These are phyloP conservation scores for Colletotrichum tropicale DNA, from an alignment of 2,329 filamentous ascomycete species.

Conservation along the genomic window DNA sequence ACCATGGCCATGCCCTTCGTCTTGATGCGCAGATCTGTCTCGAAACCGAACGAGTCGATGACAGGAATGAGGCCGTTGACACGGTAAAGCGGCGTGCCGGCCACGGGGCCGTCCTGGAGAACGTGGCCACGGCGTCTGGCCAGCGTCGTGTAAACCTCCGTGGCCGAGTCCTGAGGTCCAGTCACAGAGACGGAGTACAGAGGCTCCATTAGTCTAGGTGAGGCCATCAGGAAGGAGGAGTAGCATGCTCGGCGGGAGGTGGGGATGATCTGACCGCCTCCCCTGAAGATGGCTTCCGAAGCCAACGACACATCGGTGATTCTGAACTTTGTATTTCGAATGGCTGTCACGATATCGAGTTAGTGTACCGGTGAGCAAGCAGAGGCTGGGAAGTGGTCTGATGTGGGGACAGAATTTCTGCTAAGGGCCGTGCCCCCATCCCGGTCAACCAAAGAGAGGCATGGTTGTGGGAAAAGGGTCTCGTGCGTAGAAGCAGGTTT, in stretches of 20 bases:
- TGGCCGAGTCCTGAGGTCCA: constrained; percentile 86
- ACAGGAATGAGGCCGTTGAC: constrained; percentile 92
- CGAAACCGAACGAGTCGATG: constrained; percentile 97
- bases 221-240: constrained; percentile 95
- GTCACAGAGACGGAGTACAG: constrained; percentile 93
- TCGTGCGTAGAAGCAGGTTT: constrained; percentile 17
- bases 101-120: constrained; percentile 89
- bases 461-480: background rate
- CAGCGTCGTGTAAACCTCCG: constrained; percentile 89
- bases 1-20: constrained; percentile 92
- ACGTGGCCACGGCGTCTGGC: constrained; percentile 90
- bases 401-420: constrained; percentile 5
- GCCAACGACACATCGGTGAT: constrained; percentile 90
- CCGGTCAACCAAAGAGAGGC: constrained; percentile 9
- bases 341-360: constrained; percentile 59
- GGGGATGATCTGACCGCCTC: constrained; percentile 96
- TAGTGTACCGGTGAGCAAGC: constrained; percentile 22
- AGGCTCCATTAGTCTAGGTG: constrained; percentile 94
- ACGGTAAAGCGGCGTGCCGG: constrained; percentile 91
- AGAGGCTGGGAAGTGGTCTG: constrained; percentile 2
- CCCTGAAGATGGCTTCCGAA: constrained; percentile 89
- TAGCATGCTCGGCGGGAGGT: constrained; percentile 93
- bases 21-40: constrained; percentile 95
- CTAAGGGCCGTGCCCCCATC: constrained; percentile 10
- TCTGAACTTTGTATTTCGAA: constrained; percentile 97